Evolutionary conservation across 129 eudicot genomes (phyloP), one percentile per base, ranked within the genome.

Genomic region (Artemisia argyi): DNA sequence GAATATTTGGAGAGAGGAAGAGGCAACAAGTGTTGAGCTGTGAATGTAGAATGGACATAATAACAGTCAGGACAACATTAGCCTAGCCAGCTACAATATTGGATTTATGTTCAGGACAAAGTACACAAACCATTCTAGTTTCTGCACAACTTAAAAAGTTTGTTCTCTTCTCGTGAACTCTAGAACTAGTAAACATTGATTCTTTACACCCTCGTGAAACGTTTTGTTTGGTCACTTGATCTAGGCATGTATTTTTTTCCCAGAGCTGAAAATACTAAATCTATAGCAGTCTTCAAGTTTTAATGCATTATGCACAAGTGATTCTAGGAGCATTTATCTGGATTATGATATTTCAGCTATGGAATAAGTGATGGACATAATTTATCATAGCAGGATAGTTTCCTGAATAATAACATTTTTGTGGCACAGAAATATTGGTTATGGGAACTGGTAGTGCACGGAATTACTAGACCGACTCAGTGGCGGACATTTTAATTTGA

Each of bases 81-180:
- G 9, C 57, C 57, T 61, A 61, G 20, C 11, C 61, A 61, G 86
- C 75, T 83, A 46, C 66, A 50, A 48, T n/a, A 52, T 87, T 79
- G 89, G 78, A 81, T 42, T 79, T 66, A 67, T 81, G 84, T 69
- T 82, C 60, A 69, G 85, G 56, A 78, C 74, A 66, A 58, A 65
- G 78, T 71, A 80, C 65, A 60, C 13, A 52, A 13, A 52, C 17
- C 57, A 13, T 13, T 15, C 57, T 15, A 52, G 19, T 52, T 52
- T 52, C 57, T 52, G 57, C 57, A 52, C 57, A 52, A 52, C 44
- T 65, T 56, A 65, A 69, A 69, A 76, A 61, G 66, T 51, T 47
- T 65, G 44, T 24, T 62, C 66, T 71, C 71, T 42, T 78, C 77
- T 53, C 52, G 53, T 56, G 68, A 78, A 72, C 66, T 64, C 59